Percentiles rank a stretch among this genome's conserved stretches.
These are phyloP conservation scores for Cladorrhinum sp. DNA, from an alignment of 2,329 filamentous ascomycete species.

Conservation along the genomic window DNA sequence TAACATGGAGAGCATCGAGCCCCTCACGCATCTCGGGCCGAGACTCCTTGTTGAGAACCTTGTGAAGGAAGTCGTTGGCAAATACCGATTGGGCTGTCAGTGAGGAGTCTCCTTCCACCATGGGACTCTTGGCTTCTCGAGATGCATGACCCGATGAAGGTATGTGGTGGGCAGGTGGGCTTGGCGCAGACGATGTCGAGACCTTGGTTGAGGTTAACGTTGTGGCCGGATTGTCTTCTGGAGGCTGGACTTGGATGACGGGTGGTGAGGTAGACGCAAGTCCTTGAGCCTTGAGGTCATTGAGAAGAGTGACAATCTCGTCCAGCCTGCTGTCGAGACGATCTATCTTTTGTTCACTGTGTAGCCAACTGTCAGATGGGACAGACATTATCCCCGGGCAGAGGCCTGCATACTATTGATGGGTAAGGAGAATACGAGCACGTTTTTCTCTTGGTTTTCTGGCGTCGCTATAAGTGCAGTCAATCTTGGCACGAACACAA, in stretches of 20 bases:
- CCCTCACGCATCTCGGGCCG: constrained; percentile 36
- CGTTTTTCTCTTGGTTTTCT: constrained; percentile 37
- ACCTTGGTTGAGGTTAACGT: neutral
- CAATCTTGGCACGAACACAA: constrained; percentile 37
- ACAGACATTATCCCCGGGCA: neutral
- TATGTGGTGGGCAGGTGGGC: neutral
- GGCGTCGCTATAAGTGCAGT: constrained; percentile 35
- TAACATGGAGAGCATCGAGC: constrained; percentile 34
- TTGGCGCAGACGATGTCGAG: constrained; percentile 17
- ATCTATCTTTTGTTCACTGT: constrained; percentile 39
- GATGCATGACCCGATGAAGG: constrained; percentile 17
- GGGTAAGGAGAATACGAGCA: constrained; percentile 36
- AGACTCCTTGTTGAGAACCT: constrained; percentile 33
- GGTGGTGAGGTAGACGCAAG: neutral
- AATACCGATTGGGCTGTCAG: constrained; percentile 46
- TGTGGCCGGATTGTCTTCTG: neutral
- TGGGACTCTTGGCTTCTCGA: constrained; percentile 28
- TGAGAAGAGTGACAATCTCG: constrained; percentile 34
- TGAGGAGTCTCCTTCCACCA: constrained; percentile 45
- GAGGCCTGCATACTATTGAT: constrained; percentile 35
- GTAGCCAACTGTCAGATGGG: neutral
- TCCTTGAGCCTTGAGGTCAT: constrained; percentile 32
- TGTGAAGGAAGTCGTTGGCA: constrained; percentile 43
- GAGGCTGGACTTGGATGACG: neutral
- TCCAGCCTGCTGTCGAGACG: constrained; percentile 37